Evolutionary conservation across 2,329 filamentous ascomycete genomes (phyloP).

Genomic region (Venturia pyrina): DNA sequence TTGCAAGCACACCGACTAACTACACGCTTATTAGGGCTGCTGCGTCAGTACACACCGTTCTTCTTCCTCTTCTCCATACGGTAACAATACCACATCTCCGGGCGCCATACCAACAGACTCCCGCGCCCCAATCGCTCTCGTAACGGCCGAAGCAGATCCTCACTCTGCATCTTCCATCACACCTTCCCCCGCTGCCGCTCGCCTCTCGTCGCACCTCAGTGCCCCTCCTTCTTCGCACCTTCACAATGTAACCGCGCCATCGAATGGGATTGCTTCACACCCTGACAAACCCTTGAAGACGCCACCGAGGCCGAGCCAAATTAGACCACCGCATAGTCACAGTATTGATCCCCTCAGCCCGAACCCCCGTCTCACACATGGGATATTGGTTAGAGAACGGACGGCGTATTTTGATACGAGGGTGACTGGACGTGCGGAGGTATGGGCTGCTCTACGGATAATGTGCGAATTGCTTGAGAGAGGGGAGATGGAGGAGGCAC

Average conservation of each 20-base stretch:
- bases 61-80: constrained; percentile 1
- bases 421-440: constrained; percentile 64
- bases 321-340: not conserved
- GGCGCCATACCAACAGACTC: not conserved
- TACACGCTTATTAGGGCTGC: not conserved
- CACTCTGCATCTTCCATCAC: not conserved
- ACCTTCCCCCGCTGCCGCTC: not conserved
- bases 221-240: too few relatives aligned
- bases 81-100: not conserved
- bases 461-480: constrained; percentile 58
- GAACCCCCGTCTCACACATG: constrained; percentile 31
- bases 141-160: not conserved
- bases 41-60: constrained; percentile 1
- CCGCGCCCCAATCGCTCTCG: not conserved
- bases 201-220: not conserved
- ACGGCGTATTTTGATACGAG: constrained; percentile 84
- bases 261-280: not conserved
- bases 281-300: not conserved
- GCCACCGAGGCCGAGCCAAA: not conserved
- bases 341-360: not conserved
- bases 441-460: constrained; percentile 67
- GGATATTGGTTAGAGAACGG: constrained; percentile 59
- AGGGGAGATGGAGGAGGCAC: constrained; percentile 46
- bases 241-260: not conserved
- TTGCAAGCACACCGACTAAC: constrained; percentile 1